A percentile compares a stretch with the other conserved stretches of the same genome.
phyloP scores from a whole-genome alignment of 2,329 filamentous ascomycete species.

The Akanthomyces dipterigenus region DNA sequence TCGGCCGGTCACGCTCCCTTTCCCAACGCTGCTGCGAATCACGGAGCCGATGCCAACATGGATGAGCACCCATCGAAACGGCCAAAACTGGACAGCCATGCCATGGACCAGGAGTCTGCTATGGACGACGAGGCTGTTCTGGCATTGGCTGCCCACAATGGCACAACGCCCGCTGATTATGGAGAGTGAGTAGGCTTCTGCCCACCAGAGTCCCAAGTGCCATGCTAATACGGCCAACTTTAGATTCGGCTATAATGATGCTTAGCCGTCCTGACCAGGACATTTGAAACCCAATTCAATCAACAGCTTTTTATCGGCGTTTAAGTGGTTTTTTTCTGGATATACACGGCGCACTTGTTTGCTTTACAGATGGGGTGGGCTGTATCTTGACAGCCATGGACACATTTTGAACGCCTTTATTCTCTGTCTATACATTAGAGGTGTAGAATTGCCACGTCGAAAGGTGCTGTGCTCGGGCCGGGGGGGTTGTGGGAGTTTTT shows the following conservation, averaged over 20 bases:
- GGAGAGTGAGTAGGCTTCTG: conserved; percentile 32
- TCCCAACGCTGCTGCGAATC: not conserved
- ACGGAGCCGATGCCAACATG: not conserved
- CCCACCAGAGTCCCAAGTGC: no score
- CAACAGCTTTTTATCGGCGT: not conserved
- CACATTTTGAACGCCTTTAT: not conserved
- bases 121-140: conserved; percentile 44
- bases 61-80: conserved; percentile 35
- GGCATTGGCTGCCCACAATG: conserved; percentile 39
- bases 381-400: not conserved
- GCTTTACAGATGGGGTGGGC: not conserved
- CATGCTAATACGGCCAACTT: conserved; percentile 11
- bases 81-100: conserved; percentile 29
- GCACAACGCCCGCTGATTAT: conserved; percentile 32
- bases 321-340: not conserved
- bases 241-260: conserved; percentile 36
- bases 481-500: not conserved
- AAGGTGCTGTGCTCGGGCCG: not conserved
- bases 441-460: not conserved
- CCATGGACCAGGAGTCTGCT: conserved; percentile 25
- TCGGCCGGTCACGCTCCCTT: not conserved
- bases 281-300: not conserved
- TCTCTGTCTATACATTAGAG: not conserved
- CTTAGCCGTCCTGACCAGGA: conserved; percentile 20
- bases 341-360: conserved; percentile 4